Conservation (phyloP, 2,329 filamentous ascomycete genomes). For the Emmonsiellopsis sp. region DNA sequence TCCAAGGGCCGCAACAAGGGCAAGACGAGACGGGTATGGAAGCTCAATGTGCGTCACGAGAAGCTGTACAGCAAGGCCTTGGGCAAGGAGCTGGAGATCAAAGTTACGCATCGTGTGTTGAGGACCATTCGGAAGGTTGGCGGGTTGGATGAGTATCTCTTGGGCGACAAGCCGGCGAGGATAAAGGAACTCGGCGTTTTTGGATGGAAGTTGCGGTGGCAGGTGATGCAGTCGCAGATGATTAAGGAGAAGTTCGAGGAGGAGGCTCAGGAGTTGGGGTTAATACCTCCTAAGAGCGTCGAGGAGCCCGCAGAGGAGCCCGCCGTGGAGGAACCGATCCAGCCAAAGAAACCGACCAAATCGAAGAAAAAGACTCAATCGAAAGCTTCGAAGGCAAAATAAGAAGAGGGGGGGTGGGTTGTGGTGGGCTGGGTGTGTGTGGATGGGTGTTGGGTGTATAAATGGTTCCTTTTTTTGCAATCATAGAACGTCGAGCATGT, state of each 20-base stretch:
- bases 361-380: background rate
- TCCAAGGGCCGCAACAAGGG: constrained; percentile 40
- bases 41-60: constrained; percentile 41
- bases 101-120: constrained; percentile 37
- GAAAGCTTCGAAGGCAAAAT: background rate
- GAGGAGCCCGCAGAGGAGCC: constrained; percentile 35
- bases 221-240: constrained; percentile 68
- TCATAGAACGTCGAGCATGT: background rate
- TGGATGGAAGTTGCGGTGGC: constrained; percentile 85
- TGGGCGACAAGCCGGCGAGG: constrained; percentile 67
- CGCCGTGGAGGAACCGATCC: constrained; percentile 23
- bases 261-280: constrained; percentile 57
- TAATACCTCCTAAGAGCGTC: constrained; percentile 39
- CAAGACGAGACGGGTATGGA: constrained; percentile 41
- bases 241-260: constrained; percentile 58
- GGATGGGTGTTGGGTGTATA: background rate
- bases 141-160: constrained; percentile 82
- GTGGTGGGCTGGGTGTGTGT: background rate
- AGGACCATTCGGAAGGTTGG: constrained; percentile 69
- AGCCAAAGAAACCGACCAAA: constrained; percentile 19
- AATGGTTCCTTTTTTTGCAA: background rate
- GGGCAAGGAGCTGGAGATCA: constrained; percentile 34
- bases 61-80: constrained; percentile 38
- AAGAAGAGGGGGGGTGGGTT: background rate
- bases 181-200: constrained; percentile 80